Base-by-base conservation (phyloP, 805 yeast species). In the Nakazawaea ishiwadae region DNA sequence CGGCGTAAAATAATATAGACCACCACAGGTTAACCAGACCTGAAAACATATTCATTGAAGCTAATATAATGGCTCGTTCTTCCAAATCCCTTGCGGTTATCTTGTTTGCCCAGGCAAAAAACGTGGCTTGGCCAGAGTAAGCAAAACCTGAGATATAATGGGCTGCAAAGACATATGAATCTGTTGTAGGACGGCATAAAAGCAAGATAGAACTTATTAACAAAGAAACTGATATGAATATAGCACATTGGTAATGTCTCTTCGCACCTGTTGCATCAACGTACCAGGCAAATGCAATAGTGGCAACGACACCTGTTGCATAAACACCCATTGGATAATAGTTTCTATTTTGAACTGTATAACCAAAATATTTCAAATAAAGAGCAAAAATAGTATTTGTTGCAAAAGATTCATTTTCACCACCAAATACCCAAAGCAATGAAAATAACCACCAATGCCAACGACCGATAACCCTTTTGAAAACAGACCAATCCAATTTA, bases 1-100 rank as follows among this genome's bases (percentile, higher is more conserved):
- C 81, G 19, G 69, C 57, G 48, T 65, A 79, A 50, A 79, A 75
- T 3, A 78, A 37, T 14, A 79, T 45, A 1, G 77, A 66, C 81
- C 82, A 77, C 83, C 83, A 78, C 2, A 82, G 80, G 53, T 77
- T 78, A 7, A 77, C 77, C 2, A 81, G 79, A 50, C 75, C 71
- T 21, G 78, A 71, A 46, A 76, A 75, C 80, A 77, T 76, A 55
- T 77, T 77, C 82, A 78, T 77, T 0, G 81, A 75, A 0, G 81
- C 85, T 37, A 80, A 60, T 1, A 78, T 81, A 35, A 80, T 63
- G 0, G 85, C 82, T 51, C 85, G 66, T 51, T 77, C 82, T 60
- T 80, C 78, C 19, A 75, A 55, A 54, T 81, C 86, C 46, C 74
- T 67, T 24, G 71, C 67, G 31, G 63, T 55, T 2, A 57, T 55